Conservation (phyloP, 768 basidiomycete genomes). For the Boletus insuetus region DNA sequence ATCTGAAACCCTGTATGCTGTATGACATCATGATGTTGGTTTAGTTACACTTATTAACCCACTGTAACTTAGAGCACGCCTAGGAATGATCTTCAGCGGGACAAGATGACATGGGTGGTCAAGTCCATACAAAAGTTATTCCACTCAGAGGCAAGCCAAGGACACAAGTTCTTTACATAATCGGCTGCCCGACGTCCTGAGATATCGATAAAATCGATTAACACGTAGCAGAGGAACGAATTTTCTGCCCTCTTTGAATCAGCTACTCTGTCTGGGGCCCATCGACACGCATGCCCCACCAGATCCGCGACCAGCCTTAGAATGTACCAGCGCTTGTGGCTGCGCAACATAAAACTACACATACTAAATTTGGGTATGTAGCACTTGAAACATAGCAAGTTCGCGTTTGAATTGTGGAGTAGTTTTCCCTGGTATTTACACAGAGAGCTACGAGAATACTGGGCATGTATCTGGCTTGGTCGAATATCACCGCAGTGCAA, state of each 20-base stretch:
- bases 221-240: too few relatives aligned
- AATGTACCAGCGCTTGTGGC: too few relatives aligned
- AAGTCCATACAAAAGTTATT: too few relatives aligned
- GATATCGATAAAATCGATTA: too few relatives aligned
- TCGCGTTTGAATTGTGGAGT: too few relatives aligned
- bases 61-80: conserved; percentile 24
- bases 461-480: background rate
- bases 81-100: background rate
- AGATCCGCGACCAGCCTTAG: too few relatives aligned
- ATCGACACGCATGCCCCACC: too few relatives aligned
- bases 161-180: too few relatives aligned
- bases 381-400: background rate
- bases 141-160: too few relatives aligned
- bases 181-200: too few relatives aligned
- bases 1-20: conserved; percentile 6
- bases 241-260: too few relatives aligned
- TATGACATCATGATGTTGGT: conserved; percentile 15
- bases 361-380: conserved; percentile 29
- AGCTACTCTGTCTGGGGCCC: too few relatives aligned
- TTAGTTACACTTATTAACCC: conserved; percentile 16
- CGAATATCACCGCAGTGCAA: conserved; percentile 20
- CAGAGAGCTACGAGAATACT: background rate
- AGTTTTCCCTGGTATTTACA: background rate
- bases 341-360: conserved; percentile 17
- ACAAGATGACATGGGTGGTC: background rate